These are phyloP conservation scores for Saccharomycopsis sp. DNA, from an alignment of 805 yeast species.

Conservation along the genomic window DNA sequence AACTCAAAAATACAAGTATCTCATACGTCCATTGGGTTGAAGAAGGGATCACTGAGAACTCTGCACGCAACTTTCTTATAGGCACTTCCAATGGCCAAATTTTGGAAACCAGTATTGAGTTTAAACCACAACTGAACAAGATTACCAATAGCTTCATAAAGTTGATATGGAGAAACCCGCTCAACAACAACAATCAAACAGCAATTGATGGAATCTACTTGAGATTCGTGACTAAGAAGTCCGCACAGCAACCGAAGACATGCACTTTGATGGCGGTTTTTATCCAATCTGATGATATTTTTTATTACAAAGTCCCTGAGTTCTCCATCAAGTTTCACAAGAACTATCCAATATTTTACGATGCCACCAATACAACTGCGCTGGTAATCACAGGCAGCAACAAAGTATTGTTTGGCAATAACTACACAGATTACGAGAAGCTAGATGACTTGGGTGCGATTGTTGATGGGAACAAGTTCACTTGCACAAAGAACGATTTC, in stretches of 20 bases:
- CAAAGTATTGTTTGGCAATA: conserved; percentile 18
- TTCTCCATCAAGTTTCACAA: conserved; percentile 21
- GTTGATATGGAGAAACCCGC: conserved; percentile 32
- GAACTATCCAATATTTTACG: conserved; percentile 23
- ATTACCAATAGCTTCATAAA: conserved; percentile 34
- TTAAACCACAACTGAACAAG: conserved; percentile 36
- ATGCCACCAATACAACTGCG: conserved; percentile 13
- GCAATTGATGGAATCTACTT: conserved; percentile 26
- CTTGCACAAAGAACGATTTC: conserved; percentile 25
- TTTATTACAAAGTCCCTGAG: conserved; percentile 23
- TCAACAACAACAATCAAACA: conserved; percentile 11
- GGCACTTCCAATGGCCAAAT: conserved; percentile 42
- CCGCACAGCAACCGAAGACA: conserved; percentile 2
- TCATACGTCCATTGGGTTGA: conserved; percentile 36
- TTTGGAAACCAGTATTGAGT: conserved; percentile 39
- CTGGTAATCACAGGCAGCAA: too few relatives aligned
- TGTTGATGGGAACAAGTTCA: conserved; percentile 28
- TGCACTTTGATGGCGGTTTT: conserved; percentile 20
- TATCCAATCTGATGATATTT: conserved; percentile 27
- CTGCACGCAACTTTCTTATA: conserved; percentile 40
- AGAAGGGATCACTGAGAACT: conserved; percentile 27
- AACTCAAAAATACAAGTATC: conserved; percentile 39
- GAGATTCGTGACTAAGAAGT: conserved; percentile 7
- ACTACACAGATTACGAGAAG: conserved; percentile 31
- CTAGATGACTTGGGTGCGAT: conserved; percentile 29